These are phyloP conservation scores for Silene uniflora DNA, from an alignment of 148 eudicot species.

Conservation along the genomic window DNA sequence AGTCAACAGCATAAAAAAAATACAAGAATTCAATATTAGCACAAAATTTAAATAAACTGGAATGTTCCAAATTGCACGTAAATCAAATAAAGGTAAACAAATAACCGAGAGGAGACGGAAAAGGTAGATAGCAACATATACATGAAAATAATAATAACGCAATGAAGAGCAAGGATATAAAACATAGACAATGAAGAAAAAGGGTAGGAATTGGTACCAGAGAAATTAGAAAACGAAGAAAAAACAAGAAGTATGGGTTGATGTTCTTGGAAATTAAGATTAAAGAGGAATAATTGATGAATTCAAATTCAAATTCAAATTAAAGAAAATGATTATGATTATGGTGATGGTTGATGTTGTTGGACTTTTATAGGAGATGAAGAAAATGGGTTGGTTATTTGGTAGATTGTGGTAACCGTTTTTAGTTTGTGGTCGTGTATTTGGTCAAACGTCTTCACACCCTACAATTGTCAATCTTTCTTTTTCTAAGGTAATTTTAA, in stretches of 20 bases:
- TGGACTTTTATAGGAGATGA: not conserved
- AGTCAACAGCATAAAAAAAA: not conserved
- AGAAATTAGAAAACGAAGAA: not conserved
- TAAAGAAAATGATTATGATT: not conserved
- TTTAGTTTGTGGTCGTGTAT: not conserved
- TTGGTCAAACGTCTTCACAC: not conserved
- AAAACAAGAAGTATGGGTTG: not conserved
- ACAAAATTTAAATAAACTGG: no score
- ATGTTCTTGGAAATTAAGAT: not conserved
- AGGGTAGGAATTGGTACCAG: not conserved
- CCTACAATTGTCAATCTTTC: not conserved
- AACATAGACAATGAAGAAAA: not conserved
- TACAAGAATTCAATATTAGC: not conserved
- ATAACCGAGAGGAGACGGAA: not conserved
- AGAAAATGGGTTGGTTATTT: not conserved
- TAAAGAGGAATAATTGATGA: not conserved
- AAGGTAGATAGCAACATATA: not conserved
- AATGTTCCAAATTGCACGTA: not conserved
- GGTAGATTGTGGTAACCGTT: not conserved
- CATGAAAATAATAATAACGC: not conserved
- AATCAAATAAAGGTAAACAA: not conserved
- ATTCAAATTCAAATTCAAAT: not conserved
- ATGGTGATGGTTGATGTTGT: not conserved
- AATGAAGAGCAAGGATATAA: not conserved
- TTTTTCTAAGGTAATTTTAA: no score